Evolutionary conservation across 108 stramenopile species (phyloP).

Genomic region (Skeletonema potamos): DNA sequence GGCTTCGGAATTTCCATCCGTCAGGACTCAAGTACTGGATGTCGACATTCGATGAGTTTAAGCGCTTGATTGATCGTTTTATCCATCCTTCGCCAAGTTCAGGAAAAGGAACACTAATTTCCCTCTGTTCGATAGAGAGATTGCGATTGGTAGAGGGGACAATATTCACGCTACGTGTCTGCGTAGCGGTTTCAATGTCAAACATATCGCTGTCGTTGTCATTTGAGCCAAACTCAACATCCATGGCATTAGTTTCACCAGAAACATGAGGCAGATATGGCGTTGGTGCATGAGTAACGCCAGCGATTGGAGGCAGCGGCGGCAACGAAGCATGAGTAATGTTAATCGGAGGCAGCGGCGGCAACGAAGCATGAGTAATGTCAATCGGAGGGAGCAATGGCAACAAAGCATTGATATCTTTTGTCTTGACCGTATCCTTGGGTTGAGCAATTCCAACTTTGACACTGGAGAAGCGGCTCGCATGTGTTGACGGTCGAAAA

Average conservation of each 20-base stretch:
- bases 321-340: background rate
- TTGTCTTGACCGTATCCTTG: background rate
- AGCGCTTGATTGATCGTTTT: background rate
- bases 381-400: background rate
- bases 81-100: slow-evolving; percentile 2
- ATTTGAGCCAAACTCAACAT: slow-evolving; percentile 9
- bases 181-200: background rate
- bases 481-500: background rate
- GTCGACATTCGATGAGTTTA: background rate
- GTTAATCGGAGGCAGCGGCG: background rate
- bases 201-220: background rate
- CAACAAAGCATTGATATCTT: background rate
- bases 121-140: background rate
- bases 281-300: background rate
- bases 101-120: background rate
- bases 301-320: slow-evolving; percentile 1
- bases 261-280: background rate
- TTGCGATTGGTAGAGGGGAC: background rate
- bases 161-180: background rate
- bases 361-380: background rate
- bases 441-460: background rate
- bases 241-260: background rate
- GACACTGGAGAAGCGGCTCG: slow-evolving; percentile 4
- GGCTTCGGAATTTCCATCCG: background rate
- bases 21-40: background rate